phyloP scores from a whole-genome alignment of 495 filamentous ascomycete species.

The Rostrohypoxylon terebratum region DNA sequence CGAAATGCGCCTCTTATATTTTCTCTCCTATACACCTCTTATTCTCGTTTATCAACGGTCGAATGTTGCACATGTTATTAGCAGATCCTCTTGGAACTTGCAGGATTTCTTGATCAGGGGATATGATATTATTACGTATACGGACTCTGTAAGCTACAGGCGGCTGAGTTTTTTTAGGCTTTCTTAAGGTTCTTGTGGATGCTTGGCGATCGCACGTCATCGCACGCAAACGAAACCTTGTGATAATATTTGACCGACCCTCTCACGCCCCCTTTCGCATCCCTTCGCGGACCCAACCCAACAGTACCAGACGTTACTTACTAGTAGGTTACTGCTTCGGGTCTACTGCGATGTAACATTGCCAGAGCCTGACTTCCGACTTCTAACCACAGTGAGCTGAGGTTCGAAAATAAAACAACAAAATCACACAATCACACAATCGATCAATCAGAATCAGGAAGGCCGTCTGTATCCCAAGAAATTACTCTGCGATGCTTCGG shows the following conservation, averaged over 20 bases:
- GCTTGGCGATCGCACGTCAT: constrained; percentile 48
- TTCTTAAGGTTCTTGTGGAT: constrained; percentile 35
- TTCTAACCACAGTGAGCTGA: constrained; percentile 23
- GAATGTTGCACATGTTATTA: constrained; percentile 31
- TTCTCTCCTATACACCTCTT: background rate
- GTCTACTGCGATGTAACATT: constrained; percentile 33
- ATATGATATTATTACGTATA: constrained; percentile 33
- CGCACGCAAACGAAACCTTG: constrained; percentile 47
- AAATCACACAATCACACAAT: constrained; percentile 43
- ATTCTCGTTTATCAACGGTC: constrained; percentile 20
- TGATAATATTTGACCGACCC: constrained; percentile 28
- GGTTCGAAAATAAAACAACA: constrained; percentile 22
- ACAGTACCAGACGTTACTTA: constrained; percentile 8
- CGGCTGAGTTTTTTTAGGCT: constrained; percentile 2
- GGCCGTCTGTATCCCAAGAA: constrained; percentile 13
- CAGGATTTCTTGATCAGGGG: constrained; percentile 32
- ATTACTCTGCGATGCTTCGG: constrained; percentile 19
- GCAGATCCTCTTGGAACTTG: constrained; percentile 20
- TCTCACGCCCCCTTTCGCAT: background rate
- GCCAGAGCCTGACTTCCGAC: constrained; percentile 8
- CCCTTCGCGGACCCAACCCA: background rate
- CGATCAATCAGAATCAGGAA: no score
- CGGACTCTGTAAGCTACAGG: constrained; percentile 25
- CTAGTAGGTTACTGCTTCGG: constrained; percentile 11
- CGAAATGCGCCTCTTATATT: background rate